phyloP scores from a whole-genome alignment of 2,329 filamentous ascomycete genomes.

The Beauveria varroae region DNA sequence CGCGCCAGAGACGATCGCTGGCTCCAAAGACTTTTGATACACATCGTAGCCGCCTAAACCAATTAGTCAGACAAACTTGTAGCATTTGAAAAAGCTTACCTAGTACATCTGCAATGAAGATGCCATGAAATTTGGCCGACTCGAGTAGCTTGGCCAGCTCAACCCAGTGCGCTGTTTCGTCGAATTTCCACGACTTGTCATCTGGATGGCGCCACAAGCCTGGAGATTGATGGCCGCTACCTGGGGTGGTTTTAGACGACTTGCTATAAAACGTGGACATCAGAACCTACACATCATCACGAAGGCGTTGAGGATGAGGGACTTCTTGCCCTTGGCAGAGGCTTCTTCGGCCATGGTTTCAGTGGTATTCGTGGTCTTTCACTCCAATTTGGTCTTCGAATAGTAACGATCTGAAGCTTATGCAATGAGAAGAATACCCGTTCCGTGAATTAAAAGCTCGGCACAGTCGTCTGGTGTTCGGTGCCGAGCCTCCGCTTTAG shows the following conservation, averaged over 20 bases:
- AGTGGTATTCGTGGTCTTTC: background rate
- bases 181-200: constrained; percentile 56
- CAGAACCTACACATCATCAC: constrained; percentile 25
- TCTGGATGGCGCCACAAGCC: constrained; percentile 52
- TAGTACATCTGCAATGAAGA: constrained; percentile 57
- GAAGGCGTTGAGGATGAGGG: constrained; percentile 35
- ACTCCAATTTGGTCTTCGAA: background rate
- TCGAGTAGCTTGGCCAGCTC: constrained; percentile 38
- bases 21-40: constrained; percentile 50
- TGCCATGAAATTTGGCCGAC: constrained; percentile 53
- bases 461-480: background rate
- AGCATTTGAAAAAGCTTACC: constrained; percentile 11
- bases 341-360: background rate
- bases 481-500: background rate
- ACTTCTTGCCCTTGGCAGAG: constrained; percentile 14
- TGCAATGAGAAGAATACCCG: no score
- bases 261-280: background rate
- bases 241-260: background rate
- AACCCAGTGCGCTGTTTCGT: constrained; percentile 52
- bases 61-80: background rate
- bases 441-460: background rate
- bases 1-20: constrained; percentile 53
- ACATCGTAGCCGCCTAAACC: constrained; percentile 56
- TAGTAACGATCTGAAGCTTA: no score
- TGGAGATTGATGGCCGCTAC: constrained; percentile 37